Percentiles rank a stretch among this genome's conserved stretches.
Conservation (phyloP, 2,329 filamentous ascomycete species). For the Monilinia vaccinii-corymbosi region DNA sequence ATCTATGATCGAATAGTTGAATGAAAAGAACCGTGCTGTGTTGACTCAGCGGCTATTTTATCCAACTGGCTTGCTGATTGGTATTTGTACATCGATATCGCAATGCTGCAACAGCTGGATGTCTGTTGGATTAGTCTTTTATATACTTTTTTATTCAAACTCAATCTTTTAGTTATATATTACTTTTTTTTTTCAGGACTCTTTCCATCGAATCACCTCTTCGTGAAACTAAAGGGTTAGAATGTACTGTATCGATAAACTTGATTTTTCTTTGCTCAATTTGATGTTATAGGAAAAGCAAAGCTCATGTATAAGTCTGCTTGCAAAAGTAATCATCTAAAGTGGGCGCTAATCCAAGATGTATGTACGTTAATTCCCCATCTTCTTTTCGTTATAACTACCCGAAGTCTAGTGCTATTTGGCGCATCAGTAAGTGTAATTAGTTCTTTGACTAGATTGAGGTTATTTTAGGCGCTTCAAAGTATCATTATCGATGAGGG, state of each 20-base stretch:
- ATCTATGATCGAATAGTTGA: too few relatives aligned
- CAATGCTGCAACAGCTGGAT: neutral
- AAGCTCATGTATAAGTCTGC: neutral
- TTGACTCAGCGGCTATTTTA: neutral
- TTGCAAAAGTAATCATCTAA: neutral
- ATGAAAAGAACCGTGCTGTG: too few relatives aligned
- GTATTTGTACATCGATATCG: neutral
- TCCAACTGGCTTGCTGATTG: too few relatives aligned
- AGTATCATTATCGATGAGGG: neutral
- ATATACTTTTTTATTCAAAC: neutral
- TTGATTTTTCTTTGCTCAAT: too few relatives aligned
- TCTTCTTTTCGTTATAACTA: neutral
- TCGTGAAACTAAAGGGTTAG: neutral
- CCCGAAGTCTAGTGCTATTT: neutral
- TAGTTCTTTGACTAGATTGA: neutral
- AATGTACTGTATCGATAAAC: too few relatives aligned
- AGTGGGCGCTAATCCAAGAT: neutral
- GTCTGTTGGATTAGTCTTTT: neutral
- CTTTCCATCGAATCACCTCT: neutral
- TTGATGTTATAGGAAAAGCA: neutral
- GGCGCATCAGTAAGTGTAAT: neutral
- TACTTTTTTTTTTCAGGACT: too few relatives aligned
- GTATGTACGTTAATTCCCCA: neutral
- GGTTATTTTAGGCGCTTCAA: too few relatives aligned
- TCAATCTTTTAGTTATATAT: neutral